These are phyloP conservation scores for Endothia cerciana DNA, from an alignment of 2,329 filamentous ascomycete genomes.

Conservation along the genomic window DNA sequence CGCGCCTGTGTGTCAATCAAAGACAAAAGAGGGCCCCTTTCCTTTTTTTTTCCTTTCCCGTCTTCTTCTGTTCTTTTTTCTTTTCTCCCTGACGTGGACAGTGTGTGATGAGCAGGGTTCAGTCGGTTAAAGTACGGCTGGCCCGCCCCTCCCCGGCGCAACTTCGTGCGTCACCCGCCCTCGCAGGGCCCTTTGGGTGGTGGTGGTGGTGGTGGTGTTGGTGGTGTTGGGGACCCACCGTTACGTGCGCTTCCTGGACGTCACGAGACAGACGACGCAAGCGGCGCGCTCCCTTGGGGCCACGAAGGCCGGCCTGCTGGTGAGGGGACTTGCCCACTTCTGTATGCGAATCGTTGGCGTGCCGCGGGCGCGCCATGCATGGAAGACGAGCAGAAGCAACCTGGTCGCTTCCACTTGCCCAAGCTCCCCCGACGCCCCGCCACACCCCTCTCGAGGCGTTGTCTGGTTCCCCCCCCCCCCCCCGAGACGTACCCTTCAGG, in stretches of 20 bases:
- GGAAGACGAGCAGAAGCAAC: conserved; percentile 3
- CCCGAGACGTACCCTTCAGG: too few species aligned
- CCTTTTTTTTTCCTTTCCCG: neutral
- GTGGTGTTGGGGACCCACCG: neutral
- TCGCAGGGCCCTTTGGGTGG: neutral
- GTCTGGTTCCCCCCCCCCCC: neutral
- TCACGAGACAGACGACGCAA: conserved; percentile 12
- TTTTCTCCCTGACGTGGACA: neutral
- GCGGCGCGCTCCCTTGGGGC: neutral
- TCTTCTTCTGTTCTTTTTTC: too few species aligned
- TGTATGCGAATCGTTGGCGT: neutral
- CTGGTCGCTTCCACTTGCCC: conserved; percentile 10
- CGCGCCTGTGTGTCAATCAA: neutral
- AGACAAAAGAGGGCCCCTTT: neutral
- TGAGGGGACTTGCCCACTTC: neutral
- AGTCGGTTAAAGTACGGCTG: too few species aligned
- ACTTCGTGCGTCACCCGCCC: conserved; percentile 13
- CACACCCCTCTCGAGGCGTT: neutral
- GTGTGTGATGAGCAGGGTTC: neutral
- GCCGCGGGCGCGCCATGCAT: too few species aligned
- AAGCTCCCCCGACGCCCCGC: neutral
- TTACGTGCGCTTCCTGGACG: neutral
- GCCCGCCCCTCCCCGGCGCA: neutral
- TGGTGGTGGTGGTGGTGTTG: neutral
- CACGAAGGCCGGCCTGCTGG: neutral